A percentile compares a stretch with the other conserved stretches of the same genome.
Conservation (phyloP, 2,329 filamentous ascomycete species). For the Hymenotorrendiella dingleyae region DNA sequence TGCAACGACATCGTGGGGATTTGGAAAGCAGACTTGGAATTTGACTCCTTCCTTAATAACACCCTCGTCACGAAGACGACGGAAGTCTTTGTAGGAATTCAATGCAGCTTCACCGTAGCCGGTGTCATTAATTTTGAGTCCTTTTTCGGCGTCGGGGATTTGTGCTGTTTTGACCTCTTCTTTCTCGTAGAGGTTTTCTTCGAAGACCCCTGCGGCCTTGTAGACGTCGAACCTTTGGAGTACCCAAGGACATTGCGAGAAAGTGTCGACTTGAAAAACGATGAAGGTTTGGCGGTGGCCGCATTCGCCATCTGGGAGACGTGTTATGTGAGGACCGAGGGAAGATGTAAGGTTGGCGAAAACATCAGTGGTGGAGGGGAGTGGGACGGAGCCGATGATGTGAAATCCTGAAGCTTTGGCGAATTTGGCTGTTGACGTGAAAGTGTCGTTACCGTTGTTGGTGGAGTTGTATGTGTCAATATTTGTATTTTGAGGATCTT, state of each 20-base stretch:
- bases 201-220: background rate
- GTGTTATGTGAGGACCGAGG: constrained; percentile 31
- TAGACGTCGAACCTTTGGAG: constrained; percentile 8
- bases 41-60: constrained; percentile 23
- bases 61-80: constrained; percentile 15
- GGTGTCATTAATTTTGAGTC: background rate
- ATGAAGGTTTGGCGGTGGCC: constrained; percentile 31
- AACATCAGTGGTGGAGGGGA: constrained; percentile 29
- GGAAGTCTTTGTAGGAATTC: constrained; percentile 27
- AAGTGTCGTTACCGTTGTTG: too few relatives aligned
- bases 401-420: constrained; percentile 5
- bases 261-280: constrained; percentile 30
- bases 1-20: constrained; percentile 22
- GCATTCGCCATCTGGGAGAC: constrained; percentile 39
- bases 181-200: background rate
- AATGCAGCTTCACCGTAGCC: constrained; percentile 29
- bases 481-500: too few relatives aligned
- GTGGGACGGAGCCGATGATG: constrained; percentile 35
- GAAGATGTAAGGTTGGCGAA: constrained; percentile 28
- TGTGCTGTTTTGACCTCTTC: background rate
- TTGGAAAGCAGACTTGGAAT: constrained; percentile 33
- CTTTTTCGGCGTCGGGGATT: background rate
- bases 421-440: too few relatives aligned
- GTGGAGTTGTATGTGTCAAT: too few relatives aligned
- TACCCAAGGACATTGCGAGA: constrained; percentile 18